Evolutionary conservation across 169 alveolate genomes (phyloP).

Genomic region (Fabrea salina): DNA sequence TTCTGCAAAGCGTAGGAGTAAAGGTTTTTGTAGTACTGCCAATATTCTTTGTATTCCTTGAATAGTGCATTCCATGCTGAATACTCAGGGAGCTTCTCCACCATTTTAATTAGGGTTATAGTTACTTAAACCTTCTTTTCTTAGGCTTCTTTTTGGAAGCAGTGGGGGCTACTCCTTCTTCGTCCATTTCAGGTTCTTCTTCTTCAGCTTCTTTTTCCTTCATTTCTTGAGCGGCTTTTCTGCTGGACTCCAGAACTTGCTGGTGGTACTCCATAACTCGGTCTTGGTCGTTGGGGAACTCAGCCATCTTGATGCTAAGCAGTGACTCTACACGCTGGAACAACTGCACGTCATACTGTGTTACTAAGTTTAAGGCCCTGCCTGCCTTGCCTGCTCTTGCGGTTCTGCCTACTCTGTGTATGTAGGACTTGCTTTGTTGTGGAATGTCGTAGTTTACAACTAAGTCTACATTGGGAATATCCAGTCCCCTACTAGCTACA

Average conservation of each 20-base stretch:
- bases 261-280: constrained; percentile 87
- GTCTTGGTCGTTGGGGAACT: constrained; percentile 78
- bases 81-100: constrained; percentile 22
- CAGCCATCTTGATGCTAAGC: constrained; percentile 60
- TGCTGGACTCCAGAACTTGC: constrained; percentile 88
- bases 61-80: constrained; percentile 15
- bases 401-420: constrained; percentile 99
- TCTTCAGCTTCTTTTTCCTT: constrained; percentile 62
- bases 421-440: constrained; percentile 90
- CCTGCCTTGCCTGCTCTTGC: constrained; percentile 99
- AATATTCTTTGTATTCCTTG: constrained; percentile 19
- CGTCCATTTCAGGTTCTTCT: constrained; percentile 13
- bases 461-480: constrained; percentile 95
- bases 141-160: not conserved
- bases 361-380: constrained; percentile 93
- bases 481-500: constrained; percentile 99
- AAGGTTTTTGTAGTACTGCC: constrained; percentile 25
- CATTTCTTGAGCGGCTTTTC: constrained; percentile 73
- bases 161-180: not conserved
- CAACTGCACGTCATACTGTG: constrained; percentile 90
- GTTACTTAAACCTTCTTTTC: too few relatives aligned
- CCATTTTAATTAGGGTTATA: too few relatives aligned
- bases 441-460: constrained; percentile 98
- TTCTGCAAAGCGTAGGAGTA: constrained; percentile 1
- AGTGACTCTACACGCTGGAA: constrained; percentile 73